These are phyloP conservation scores for Grigorovia yakushimaensis DNA, from an alignment of 805 yeast genomes.

Conservation along the genomic window DNA sequence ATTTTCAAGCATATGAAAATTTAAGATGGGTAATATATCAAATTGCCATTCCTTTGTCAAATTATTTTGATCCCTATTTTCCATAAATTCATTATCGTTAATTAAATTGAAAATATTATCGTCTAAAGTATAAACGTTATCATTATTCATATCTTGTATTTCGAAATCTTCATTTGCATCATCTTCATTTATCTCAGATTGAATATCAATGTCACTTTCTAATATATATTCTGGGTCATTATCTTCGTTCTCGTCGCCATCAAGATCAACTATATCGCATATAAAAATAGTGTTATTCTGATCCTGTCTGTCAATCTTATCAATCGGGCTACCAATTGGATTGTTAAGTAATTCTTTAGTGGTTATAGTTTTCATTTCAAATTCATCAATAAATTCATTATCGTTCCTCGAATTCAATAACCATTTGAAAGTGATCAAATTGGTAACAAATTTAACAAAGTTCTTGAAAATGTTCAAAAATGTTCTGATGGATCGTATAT, in stretches of 20 bases:
- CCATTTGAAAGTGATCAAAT: neutral
- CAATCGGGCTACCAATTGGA: too few relatives aligned
- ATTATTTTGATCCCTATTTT: constrained; percentile 1
- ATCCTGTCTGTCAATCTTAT: too few relatives aligned
- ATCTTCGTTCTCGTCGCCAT: neutral
- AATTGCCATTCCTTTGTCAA: neutral
- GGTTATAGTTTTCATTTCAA: neutral
- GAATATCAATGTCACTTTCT: neutral
- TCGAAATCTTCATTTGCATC: too few relatives aligned
- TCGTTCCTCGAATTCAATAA: neutral
- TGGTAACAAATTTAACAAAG: neutral
- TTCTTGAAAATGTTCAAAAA: neutral
- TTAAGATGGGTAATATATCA: neutral
- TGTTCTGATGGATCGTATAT: neutral
- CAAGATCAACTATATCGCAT: neutral
- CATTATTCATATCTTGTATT: too few relatives aligned
- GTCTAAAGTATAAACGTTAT: neutral
- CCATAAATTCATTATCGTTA: neutral
- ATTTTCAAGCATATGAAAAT: neutral
- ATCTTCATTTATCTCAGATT: neutral
- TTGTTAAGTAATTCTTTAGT: neutral
- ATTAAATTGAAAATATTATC: neutral
- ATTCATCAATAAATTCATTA: neutral
- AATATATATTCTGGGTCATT: constrained; percentile 1
- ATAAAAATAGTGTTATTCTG: too few relatives aligned